A percentile compares a stretch with the other conserved stretches of the same genome.
Evolutionary conservation across 202 grass and related monocot genomes (phyloP).

Genomic region (Digitaria exilis): DNA sequence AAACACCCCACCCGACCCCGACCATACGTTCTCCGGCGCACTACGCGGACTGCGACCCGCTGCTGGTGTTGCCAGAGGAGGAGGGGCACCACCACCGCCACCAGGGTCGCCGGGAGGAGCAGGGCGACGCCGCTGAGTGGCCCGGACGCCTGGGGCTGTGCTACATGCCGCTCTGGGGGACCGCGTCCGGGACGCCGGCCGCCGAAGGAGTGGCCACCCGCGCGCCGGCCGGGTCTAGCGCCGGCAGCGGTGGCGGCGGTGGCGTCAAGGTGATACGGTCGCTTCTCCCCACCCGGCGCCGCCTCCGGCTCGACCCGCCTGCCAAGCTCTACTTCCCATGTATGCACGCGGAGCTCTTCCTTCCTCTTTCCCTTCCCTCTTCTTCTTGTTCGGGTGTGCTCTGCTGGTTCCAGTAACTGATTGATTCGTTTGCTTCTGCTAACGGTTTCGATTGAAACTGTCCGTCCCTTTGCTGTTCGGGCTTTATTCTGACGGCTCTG

Average conservation of each 20-base stretch:
- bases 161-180: constrained; percentile 59
- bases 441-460: background rate
- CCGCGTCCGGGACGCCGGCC: constrained; percentile 29
- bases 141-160: constrained; percentile 10
- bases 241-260: background rate
- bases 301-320: constrained; percentile 83
- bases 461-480: background rate
- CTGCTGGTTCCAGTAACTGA: background rate
- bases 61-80: background rate
- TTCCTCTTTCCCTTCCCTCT: background rate
- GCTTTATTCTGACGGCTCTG: background rate
- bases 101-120: background rate
- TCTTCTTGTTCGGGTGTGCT: background rate
- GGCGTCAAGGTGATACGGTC: constrained; percentile 62
- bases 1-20: background rate
- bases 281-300: constrained; percentile 70
- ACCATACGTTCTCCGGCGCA: constrained; percentile 28
- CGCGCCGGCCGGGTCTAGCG: constrained; percentile 9
- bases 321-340: constrained; percentile 97
- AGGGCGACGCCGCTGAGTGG: background rate
- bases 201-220: constrained; percentile 8
- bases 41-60: constrained; percentile 14
- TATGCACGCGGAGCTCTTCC: background rate
- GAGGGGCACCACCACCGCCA: background rate
- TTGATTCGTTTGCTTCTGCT: background rate